A percentile compares a stretch with the other conserved stretches of the same genome.
phyloP scores from a whole-genome alignment of 176 grass and related monocot genomes.

The Ensete glaucum region DNA sequence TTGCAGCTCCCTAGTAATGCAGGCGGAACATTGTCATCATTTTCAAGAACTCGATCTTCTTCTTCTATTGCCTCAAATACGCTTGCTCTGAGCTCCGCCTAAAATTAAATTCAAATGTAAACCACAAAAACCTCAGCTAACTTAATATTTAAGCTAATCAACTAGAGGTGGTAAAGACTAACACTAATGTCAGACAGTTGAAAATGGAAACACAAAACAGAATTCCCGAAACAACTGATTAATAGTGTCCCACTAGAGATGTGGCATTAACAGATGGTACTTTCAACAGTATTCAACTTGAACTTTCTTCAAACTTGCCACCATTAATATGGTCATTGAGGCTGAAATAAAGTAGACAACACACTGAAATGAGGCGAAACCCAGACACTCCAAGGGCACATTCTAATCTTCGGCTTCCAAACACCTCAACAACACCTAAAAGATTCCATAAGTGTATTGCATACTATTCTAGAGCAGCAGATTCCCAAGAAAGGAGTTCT shows the following conservation, averaged over 20 bases:
- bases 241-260: no score
- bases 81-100: slow-evolving; percentile 12
- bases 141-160: background rate
- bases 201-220: background rate
- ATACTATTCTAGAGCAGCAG: background rate
- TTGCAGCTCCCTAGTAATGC: slow-evolving; percentile 14
- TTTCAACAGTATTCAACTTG: background rate
- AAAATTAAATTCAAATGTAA: background rate
- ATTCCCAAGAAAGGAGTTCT: background rate
- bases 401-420: background rate
- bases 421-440: background rate
- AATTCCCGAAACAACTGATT: no score
- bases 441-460: background rate
- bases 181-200: background rate
- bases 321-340: background rate
- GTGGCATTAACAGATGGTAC: background rate
- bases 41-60: slow-evolving; percentile 9
- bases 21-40: background rate
- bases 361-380: background rate
- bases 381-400: background rate
- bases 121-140: background rate
- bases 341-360: background rate
- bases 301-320: background rate
- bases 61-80: slow-evolving; percentile 20
- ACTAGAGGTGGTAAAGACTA: background rate